Evolutionary conservation across 345 rosid genomes (phyloP), one percentile per base, ranked within the genome.

Genomic region (Triadica sebifera): DNA sequence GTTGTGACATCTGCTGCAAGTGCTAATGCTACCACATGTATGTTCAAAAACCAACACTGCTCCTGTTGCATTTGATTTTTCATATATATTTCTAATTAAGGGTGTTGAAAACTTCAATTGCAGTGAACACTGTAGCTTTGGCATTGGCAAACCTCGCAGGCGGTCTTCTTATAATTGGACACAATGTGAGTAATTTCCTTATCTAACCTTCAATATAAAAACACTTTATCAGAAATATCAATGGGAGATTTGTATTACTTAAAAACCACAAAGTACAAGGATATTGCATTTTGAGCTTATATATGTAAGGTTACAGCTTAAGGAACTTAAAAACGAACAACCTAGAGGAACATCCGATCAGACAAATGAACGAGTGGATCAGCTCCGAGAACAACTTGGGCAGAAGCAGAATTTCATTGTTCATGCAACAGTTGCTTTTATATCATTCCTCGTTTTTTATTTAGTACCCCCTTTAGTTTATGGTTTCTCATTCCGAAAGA

Each of bases 1-100:
- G 57, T 73, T 17, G 81, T 78, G 69, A 67, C 70, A 50, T 73
- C 81, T 73, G 81, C 81, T 39, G 77, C 74, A 39, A 45, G 77
- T 67, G 69, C 74, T 25, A 74, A 53, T 51, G 69, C 74, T 13
- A 17, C 61, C 24, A 67, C 74, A 29, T 29, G 34, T 29, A 29
- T 29, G 34, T 29, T 29, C 34, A 29, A 29, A 29, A 29, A 29
- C 34, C 34, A 29, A 29, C 2, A 29, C 34, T 2, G 34, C 34
- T 29, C 34, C 34, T 1, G 1, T 29, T 29, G 34, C 34, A 29
- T 29, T 29, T 29, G 34, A 29, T 29, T 29, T 29, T 29, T 29
- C 34, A 29, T 29, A 29, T 29, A 29, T 29, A 29, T 29, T 29
- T 29, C 34, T 29, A 2, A 29, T 29, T 29, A 29, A 29, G 34